Evolutionary conservation across 305 asterid genomes (phyloP).

Genomic region (Fraxinus nigra): DNA sequence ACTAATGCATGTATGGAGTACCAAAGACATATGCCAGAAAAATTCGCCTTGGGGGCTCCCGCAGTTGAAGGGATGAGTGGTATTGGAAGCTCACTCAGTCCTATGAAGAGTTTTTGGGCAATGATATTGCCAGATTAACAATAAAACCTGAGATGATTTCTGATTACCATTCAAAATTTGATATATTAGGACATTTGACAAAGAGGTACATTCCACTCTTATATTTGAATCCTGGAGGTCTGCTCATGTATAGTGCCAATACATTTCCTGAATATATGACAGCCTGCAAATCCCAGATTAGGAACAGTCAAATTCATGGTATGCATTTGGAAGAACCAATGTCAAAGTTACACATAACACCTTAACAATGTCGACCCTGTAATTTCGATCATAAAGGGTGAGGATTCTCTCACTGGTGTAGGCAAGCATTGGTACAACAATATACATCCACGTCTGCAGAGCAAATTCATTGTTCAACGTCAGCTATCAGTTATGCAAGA

Average conservation of each 20-base stretch:
- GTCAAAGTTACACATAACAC: conserved; percentile 24
- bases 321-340: not conserved
- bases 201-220: conserved; percentile 96
- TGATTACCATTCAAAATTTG: conserved; percentile 69
- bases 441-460: conserved; percentile 88
- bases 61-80: too few species aligned
- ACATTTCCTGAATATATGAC: conserved; percentile 83
- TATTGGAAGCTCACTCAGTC: too few species aligned
- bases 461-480: not conserved
- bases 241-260: conserved; percentile 79
- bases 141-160: not conserved
- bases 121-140: not conserved
- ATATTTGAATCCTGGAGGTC: conserved; percentile 76
- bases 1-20: too few species aligned
- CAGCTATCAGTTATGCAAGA: not conserved
- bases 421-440: conserved; percentile 54
- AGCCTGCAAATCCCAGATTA: conserved; percentile 51
- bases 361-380: conserved; percentile 58
- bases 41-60: too few species aligned
- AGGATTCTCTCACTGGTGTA: conserved; percentile 64
- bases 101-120: too few species aligned
- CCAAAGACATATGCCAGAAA: too few species aligned
- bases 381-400: conserved; percentile 52
- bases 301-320: not conserved
- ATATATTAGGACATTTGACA: conserved; percentile 79